These are phyloP conservation scores for Linum trigynum DNA, from an alignment of 345 rosid species.

Conservation along the genomic window DNA sequence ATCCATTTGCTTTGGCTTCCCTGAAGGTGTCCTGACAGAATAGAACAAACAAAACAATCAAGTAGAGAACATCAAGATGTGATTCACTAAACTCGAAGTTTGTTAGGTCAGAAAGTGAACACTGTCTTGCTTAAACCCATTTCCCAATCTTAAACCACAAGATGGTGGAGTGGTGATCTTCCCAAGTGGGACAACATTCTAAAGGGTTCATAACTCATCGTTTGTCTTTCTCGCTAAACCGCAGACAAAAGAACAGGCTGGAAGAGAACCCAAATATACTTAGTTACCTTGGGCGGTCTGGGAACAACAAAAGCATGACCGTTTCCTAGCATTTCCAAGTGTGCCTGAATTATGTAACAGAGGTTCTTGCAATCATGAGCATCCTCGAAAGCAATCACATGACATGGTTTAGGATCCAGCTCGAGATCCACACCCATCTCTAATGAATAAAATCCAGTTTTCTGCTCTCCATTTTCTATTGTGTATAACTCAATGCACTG, in stretches of 20 bases:
- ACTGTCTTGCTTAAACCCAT: neutral
- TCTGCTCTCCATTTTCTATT: constrained; percentile 46
- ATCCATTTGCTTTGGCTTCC: constrained; percentile 81
- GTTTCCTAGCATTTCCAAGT: constrained; percentile 63
- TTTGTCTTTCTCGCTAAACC: too few relatives aligned
- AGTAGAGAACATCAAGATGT: constrained; percentile 5
- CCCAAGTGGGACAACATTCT: too few relatives aligned
- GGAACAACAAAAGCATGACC: constrained; percentile 81
- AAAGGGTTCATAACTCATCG: too few relatives aligned
- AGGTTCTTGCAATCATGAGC: constrained; percentile 64
- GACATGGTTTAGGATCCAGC: constrained; percentile 73
- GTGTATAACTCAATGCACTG: constrained; percentile 85
- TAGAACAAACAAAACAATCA: neutral
- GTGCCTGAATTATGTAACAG: constrained; percentile 74
- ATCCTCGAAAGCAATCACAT: constrained; percentile 77
- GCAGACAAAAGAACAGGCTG: neutral
- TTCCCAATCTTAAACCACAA: too few relatives aligned
- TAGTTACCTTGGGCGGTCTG: constrained; percentile 66
- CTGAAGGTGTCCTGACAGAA: constrained; percentile 58
- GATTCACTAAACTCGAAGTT: constrained; percentile 2
- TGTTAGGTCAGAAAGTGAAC: neutral
- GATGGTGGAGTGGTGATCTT: too few relatives aligned
- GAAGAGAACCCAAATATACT: neutral
- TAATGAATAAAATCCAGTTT: constrained; percentile 72
- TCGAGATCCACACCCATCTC: constrained; percentile 93